Evolutionary conservation across 2,329 filamentous ascomycete genomes (phyloP).

Genomic region (Rhytidhysteron rufulum): DNA sequence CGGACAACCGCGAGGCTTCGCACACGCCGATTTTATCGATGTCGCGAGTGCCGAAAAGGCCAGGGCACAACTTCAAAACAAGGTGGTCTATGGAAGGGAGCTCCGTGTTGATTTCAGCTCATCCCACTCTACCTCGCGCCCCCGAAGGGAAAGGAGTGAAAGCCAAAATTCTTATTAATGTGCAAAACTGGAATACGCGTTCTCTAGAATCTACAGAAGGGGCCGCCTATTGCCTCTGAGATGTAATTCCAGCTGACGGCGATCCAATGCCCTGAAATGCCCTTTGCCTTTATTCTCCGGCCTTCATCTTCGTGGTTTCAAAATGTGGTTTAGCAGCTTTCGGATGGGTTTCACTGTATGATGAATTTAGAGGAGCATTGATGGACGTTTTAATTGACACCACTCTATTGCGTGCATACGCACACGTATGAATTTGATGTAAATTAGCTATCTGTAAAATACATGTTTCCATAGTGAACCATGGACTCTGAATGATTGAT

Average conservation of each 20-base stretch:
- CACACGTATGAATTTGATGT: neutral
- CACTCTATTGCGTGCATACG: conserved; percentile 4
- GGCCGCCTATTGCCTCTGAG: too few species aligned
- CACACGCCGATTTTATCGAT: conserved; percentile 75
- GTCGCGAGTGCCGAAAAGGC: conserved; percentile 62
- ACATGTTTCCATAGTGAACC: too few species aligned
- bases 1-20: conserved; percentile 78
- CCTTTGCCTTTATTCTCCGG: too few species aligned
- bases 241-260: too few species aligned
- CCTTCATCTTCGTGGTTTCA: neutral
- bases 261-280: too few species aligned
- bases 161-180: too few species aligned
- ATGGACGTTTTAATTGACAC: neutral
- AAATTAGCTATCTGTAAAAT: neutral
- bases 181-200: too few species aligned
- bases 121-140: too few species aligned
- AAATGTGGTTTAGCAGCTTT: neutral
- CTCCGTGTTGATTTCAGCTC: conserved; percentile 67
- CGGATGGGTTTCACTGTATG: neutral
- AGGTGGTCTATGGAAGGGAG: conserved; percentile 61
- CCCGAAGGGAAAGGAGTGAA: too few species aligned
- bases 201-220: too few species aligned
- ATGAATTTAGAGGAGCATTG: conserved; percentile 2
- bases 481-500: too few species aligned
- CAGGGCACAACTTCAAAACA: conserved; percentile 51